Evolutionary conservation across 495 filamentous ascomycete genomes (phyloP).

Genomic region (Pseudotulostoma volvatum): DNA sequence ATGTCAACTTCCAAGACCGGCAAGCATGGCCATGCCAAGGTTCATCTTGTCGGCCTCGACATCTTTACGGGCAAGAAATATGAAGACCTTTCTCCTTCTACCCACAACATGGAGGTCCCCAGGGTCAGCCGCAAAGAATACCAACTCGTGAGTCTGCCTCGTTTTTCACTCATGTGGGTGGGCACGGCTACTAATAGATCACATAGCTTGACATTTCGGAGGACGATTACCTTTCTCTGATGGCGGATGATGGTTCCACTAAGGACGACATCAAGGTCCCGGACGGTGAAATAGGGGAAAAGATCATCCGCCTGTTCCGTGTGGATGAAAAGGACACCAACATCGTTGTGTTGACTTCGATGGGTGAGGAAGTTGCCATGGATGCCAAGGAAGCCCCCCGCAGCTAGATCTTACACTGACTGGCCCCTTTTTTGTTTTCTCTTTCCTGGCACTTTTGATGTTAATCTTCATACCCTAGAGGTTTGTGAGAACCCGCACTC

Average conservation of each 20-base stretch:
- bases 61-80: slow-evolving; percentile 99
- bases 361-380: slow-evolving; percentile 86
- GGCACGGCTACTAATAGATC: not conserved
- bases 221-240: slow-evolving; percentile 81
- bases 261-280: slow-evolving; percentile 94
- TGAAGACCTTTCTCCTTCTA: slow-evolving; percentile 97
- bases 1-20: slow-evolving; percentile 99
- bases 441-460: no score
- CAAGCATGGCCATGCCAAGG: slow-evolving; percentile 99
- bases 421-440: slow-evolving; percentile 16
- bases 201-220: slow-evolving; percentile 69
- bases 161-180: not conserved
- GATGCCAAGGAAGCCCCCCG: slow-evolving; percentile 81
- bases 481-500: not conserved
- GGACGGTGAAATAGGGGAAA: slow-evolving; percentile 71
- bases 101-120: slow-evolving; percentile 99
- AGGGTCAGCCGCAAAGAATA: slow-evolving; percentile 79
- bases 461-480: not conserved
- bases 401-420: slow-evolving; percentile 18
- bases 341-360: slow-evolving; percentile 79
- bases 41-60: slow-evolving; percentile 89
- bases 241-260: slow-evolving; percentile 59
- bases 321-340: slow-evolving; percentile 66
- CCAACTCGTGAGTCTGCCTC: slow-evolving; percentile 57
- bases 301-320: slow-evolving; percentile 58